phyloP scores from a whole-genome alignment of 106 monocot genomes.

The Posidonia australis region DNA sequence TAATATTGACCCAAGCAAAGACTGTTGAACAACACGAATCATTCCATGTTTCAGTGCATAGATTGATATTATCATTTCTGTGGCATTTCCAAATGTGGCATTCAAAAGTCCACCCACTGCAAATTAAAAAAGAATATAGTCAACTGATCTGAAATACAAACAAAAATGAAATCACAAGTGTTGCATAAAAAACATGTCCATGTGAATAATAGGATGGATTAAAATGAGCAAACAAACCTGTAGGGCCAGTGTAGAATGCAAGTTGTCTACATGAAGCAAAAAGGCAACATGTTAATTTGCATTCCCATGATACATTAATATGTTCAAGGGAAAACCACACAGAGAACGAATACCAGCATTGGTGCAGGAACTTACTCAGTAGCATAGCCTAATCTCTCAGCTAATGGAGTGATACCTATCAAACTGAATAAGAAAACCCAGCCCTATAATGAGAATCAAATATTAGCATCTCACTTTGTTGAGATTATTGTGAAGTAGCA shows the following conservation, averaged over 20 bases:
- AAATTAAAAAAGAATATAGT: neutral
- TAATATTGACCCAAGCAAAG: constrained; percentile 87
- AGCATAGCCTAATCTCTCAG: constrained; percentile 87
- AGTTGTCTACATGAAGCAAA: constrained; percentile 52
- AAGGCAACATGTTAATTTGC: neutral
- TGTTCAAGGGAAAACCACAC: neutral
- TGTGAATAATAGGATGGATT: neutral
- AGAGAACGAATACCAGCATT: neutral
- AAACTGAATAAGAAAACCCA: constrained; percentile 67
- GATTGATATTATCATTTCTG: constrained; percentile 96
- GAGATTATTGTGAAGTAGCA: too few relatives aligned
- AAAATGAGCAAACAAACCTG: constrained; percentile 32
- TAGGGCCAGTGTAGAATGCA: constrained; percentile 83
- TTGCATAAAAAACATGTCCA: neutral
- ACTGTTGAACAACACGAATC: constrained; percentile 97
- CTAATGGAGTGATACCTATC: constrained; percentile 65
- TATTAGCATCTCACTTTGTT: neutral
- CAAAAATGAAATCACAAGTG: neutral
- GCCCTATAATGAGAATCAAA: constrained; percentile 23
- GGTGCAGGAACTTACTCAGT: constrained; percentile 58
- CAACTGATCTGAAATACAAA: neutral
- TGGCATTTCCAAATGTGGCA: constrained; percentile 99
- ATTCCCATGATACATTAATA: neutral
- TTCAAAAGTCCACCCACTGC: constrained; percentile 95
- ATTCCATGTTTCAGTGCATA: constrained; percentile 89